phyloP scores from a whole-genome alignment of 1,139 yeast genomes.

The Blastobotrys ciferrii region DNA sequence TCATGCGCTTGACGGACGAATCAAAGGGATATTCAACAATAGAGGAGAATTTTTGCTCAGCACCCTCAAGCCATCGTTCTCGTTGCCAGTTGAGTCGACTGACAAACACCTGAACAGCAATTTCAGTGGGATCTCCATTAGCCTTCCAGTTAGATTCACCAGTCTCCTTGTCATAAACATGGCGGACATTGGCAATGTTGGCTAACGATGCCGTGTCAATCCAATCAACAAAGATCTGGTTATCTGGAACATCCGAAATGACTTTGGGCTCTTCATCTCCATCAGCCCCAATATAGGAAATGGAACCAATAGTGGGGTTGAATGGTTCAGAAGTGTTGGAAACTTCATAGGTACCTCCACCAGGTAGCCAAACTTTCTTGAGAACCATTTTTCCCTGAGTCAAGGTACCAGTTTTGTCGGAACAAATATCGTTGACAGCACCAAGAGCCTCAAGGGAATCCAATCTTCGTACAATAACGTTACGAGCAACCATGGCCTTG shows the following conservation, averaged over 20 bases:
- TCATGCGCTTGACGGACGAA: conserved; percentile 73
- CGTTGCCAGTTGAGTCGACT: conserved; percentile 54
- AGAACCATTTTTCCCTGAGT: conserved; percentile 81
- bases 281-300: conserved; percentile 39
- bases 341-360: conserved; percentile 63
- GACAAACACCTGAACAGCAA: conserved; percentile 74
- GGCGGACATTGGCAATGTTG: conserved; percentile 62
- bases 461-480: conserved; percentile 74
- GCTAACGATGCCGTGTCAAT: conserved; percentile 64
- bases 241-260: conserved; percentile 25
- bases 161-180: conserved; percentile 40
- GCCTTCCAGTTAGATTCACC: conserved; percentile 58
- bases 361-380: conserved; percentile 74
- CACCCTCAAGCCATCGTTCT: conserved; percentile 41
- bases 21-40: conserved; percentile 68
- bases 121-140: conserved; percentile 83
- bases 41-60: conserved; percentile 15
- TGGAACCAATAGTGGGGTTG: conserved; percentile 66
- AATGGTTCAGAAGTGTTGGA: conserved; percentile 64
- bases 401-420: conserved; percentile 80
- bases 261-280: conserved; percentile 35
- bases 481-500: conserved; percentile 66
- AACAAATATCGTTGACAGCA: conserved; percentile 76
- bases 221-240: conserved; percentile 45
- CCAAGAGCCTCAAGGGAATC: conserved; percentile 81